Evolutionary conservation across 2,329 filamentous ascomycete species (phyloP).

Genomic region (Monosporascus sp.): DNA sequence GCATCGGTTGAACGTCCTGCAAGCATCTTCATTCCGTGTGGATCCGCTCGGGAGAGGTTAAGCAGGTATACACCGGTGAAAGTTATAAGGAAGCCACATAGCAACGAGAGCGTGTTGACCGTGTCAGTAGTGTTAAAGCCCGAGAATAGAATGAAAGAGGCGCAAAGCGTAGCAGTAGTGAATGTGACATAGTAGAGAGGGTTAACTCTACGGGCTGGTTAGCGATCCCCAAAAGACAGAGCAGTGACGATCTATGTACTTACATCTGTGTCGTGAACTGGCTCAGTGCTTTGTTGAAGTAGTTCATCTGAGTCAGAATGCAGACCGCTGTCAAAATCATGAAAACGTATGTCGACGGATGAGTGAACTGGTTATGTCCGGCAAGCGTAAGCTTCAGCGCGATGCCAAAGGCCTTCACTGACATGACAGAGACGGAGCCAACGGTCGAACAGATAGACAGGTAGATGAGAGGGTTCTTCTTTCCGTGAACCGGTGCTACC

Average conservation of each 20-base stretch:
- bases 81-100: conserved; percentile 90
- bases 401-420: conserved; percentile 97
- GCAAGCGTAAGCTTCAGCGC: conserved; percentile 90
- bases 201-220: conserved; percentile 64
- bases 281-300: conserved; percentile 97
- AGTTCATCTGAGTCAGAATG: conserved; percentile 99
- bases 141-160: conserved; percentile 92
- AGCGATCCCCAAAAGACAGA: conserved; percentile 10
- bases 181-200: conserved; percentile 97
- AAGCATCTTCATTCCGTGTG: conserved; percentile 67
- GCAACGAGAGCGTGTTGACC: conserved; percentile 85
- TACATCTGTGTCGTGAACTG: conserved; percentile 98
- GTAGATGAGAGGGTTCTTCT: conserved; percentile 93
- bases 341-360: conserved; percentile 96
- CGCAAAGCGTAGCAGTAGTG: conserved; percentile 87
- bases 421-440: conserved; percentile 97
- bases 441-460: conserved; percentile 97
- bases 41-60: conserved; percentile 90
- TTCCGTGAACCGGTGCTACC: conserved; percentile 82
- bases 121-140: conserved; percentile 93
- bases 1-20: conserved; percentile 65
- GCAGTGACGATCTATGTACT: conserved; percentile 28
- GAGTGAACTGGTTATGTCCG: conserved; percentile 91
- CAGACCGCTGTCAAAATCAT: conserved; percentile 89
- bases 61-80: conserved; percentile 94